phyloP scores from a whole-genome alignment of 2,329 filamentous ascomycete genomes.

The Cordyceps tenuipes region DNA sequence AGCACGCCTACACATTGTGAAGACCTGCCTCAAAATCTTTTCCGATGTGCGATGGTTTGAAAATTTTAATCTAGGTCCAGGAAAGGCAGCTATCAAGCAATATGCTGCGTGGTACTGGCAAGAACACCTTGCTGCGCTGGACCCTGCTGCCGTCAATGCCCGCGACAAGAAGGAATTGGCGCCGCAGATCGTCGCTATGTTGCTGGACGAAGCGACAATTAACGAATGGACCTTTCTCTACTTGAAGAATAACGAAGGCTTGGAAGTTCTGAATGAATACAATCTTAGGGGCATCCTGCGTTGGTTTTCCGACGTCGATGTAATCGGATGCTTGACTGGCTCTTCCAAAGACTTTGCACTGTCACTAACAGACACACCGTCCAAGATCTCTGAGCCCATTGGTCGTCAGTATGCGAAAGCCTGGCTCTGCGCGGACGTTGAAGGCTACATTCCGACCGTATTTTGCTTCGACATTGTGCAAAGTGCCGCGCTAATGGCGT shows the following conservation, averaged over 20 bases:
- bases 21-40: constrained; percentile 33
- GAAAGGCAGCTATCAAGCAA: constrained; percentile 25
- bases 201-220: constrained; percentile 28
- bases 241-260: constrained; percentile 32
- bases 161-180: constrained; percentile 27
- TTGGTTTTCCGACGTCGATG: constrained; percentile 20
- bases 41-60: constrained; percentile 25
- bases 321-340: not conserved
- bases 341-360: constrained; percentile 23
- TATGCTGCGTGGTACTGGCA: constrained; percentile 39
- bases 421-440: constrained; percentile 28
- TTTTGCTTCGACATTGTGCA: constrained; percentile 38
- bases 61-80: constrained; percentile 19
- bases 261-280: constrained; percentile 31
- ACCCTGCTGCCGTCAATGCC: constrained; percentile 19
- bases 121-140: constrained; percentile 30
- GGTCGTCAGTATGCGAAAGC: constrained; percentile 31
- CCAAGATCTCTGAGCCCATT: constrained; percentile 29
- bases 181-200: constrained; percentile 27
- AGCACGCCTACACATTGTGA: constrained; percentile 30
- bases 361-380: constrained; percentile 18
- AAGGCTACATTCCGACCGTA: constrained; percentile 29
- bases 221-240: constrained; percentile 34
- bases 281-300: constrained; percentile 28
- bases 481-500: constrained; percentile 30